Base-by-base conservation (phyloP, 2,329 filamentous ascomycete species). In the Aspergillus latus region DNA sequence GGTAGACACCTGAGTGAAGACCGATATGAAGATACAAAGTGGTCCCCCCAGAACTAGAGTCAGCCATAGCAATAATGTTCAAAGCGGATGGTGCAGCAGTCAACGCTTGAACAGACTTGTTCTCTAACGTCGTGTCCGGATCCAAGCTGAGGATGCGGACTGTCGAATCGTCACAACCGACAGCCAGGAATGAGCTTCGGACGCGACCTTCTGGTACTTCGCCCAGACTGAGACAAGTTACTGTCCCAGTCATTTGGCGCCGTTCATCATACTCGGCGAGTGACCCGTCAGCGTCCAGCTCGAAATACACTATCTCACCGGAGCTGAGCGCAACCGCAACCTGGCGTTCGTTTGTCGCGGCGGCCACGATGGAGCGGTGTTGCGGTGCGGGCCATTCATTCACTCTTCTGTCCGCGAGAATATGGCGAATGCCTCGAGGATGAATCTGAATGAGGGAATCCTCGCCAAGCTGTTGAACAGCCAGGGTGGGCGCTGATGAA, bases 231-330 rank as follows among this genome's bases (percentile, higher is more conserved):
- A 99, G 80, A 63, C 90, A 95, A 15, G 92, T 97, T 48, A 99
- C 92, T 0, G 92, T 97, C 45, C 92, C 93, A 52, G 89, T 92
- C 89, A 99, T 94, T 67, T 95, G 89, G 66, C 92, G 91, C 72
- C 93, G 92, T 68, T 97, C 92, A 62, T 97, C 89, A 63, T 97
- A 96, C 76, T 97, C 93, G 34, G 91, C 91, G 32, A 97, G 80
- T 3, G 89, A 89, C 30, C 92, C 92, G 73, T 97, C 93, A 0
- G 85, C 83, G 67, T 97, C 94, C 86, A 97, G 93, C 72, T 99
- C 95, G 65, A 99, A 99, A 70, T 97, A 99, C 42, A 96, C 90
- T 61, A 99, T 93, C 72, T 99, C 94, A 37, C 93, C 93, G 7
- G 92, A 97, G 70, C 92, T 97, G 28, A 99, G 80, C 1, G 94